Evolutionary conservation across 257 asterid species (phyloP).

Genomic region (Solanum commersonii): DNA sequence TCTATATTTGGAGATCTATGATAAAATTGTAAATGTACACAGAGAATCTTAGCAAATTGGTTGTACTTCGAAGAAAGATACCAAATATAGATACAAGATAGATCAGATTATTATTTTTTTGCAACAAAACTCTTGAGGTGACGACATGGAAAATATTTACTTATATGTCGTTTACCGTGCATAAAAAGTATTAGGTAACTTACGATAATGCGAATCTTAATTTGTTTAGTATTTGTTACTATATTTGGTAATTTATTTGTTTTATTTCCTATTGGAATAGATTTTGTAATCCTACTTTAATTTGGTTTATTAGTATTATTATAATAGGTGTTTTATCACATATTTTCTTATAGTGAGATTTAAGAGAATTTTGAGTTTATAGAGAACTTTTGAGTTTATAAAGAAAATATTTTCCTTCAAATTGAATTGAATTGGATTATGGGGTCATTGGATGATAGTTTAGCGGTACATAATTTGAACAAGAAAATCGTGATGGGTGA

Average conservation of each 20-base stretch:
- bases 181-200: background rate
- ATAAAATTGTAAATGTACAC: background rate
- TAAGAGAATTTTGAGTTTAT: background rate
- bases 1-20: too few relatives aligned
- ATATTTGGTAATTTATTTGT: background rate
- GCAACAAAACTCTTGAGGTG: background rate
- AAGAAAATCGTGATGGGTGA: background rate
- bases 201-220: background rate
- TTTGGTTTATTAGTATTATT: too few relatives aligned
- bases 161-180: background rate
- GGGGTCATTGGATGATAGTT: background rate
- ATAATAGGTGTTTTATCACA: too few relatives aligned
- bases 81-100: background rate
- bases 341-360: too few relatives aligned
- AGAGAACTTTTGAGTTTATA: too few relatives aligned
- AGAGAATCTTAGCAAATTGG: background rate
- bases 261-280: too few relatives aligned
- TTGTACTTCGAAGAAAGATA: background rate
- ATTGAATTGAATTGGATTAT: background rate
- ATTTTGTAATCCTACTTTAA: background rate
- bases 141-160: background rate
- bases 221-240: background rate
- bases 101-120: background rate
- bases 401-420: background rate
- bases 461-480: background rate